Base-by-base conservation (phyloP, 139 green algal genomes). In the Haematococcus lacustris region DNA sequence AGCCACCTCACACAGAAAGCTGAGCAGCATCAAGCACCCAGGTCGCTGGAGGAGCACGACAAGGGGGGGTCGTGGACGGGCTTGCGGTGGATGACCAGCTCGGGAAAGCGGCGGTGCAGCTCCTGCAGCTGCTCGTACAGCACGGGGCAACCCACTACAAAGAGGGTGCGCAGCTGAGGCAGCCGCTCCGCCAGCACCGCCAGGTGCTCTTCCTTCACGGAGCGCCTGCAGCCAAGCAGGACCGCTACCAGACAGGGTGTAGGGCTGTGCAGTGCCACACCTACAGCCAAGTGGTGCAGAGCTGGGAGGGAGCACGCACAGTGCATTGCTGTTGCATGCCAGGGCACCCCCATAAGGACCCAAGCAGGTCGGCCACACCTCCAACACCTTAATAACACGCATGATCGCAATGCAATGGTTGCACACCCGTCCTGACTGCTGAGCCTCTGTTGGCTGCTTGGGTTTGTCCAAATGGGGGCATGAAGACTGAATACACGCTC, bases 81-180 rank as follows among this genome's bases (percentile, higher is more conserved):
- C 64, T 57, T 66, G 33, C 63, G 63, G 51, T 77, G 72, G 43
- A 77, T 77, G 47, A 51, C 60, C 47, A 77, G 63, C 43, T 77
- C 59, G 1, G 72, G 72, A 64, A 77, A 77, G 13, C 72, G 64
- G 30, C 72, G 63, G 53, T 77, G 63, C 33, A 77, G 63, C 32
- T 63, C 60, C 64, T 77, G 72, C 33, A 77, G 25, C 63, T 69
- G 40, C 3, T 53, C 47, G 17, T 72, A 68, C 30, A 73, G 64
- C 63, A 77, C 72, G 9, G 72, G 72, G 63, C 72, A 77, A 34
- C 72, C 72, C 33, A 77, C 47, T 3, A 77, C 70, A 33, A 77
- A 66, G 43, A 77, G 64, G 3, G 47, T 77, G 35, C 70, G 63
- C 47, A 77, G 63, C 7, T 43, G n/a, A 3, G 72, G 72, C 47